A percentile compares a stretch with the other conserved stretches of the same genome.
phyloP scores from a whole-genome alignment of 768 basidiomycete genomes.

The Boletus barrowsii region DNA sequence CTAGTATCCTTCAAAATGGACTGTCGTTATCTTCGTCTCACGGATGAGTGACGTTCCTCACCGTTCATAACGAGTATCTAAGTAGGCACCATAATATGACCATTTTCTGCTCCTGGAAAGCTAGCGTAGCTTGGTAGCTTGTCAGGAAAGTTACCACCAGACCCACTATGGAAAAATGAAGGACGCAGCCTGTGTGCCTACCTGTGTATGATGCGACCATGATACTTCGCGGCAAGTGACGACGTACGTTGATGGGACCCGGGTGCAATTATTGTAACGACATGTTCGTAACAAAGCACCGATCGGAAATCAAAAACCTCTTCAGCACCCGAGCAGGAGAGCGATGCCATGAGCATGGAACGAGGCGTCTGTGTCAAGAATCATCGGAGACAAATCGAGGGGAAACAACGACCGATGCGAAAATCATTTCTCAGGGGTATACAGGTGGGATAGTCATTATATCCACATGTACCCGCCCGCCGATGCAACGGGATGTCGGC shows the following conservation, averaged over 20 bases:
- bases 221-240: slow-evolving; percentile 4
- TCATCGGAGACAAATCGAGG: background rate
- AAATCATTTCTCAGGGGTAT: background rate
- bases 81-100: background rate
- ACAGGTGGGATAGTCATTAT: background rate
- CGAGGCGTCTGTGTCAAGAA: background rate
- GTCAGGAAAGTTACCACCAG: background rate
- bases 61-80: background rate
- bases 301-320: background rate
- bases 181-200: background rate
- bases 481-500: too few relatives aligned
- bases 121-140: background rate
- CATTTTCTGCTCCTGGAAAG: background rate
- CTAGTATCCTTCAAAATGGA: background rate
- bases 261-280: background rate
- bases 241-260: background rate
- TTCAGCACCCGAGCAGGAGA: background rate
- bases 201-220: too few relatives aligned
- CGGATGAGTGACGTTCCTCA: background rate
- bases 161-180: background rate
- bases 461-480: too few relatives aligned
- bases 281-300: background rate
- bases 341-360: background rate
- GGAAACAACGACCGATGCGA: background rate
- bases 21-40: background rate